Evolutionary conservation across 495 filamentous ascomycete genomes (phyloP).

Genomic region (Penicillium roqueforti): DNA sequence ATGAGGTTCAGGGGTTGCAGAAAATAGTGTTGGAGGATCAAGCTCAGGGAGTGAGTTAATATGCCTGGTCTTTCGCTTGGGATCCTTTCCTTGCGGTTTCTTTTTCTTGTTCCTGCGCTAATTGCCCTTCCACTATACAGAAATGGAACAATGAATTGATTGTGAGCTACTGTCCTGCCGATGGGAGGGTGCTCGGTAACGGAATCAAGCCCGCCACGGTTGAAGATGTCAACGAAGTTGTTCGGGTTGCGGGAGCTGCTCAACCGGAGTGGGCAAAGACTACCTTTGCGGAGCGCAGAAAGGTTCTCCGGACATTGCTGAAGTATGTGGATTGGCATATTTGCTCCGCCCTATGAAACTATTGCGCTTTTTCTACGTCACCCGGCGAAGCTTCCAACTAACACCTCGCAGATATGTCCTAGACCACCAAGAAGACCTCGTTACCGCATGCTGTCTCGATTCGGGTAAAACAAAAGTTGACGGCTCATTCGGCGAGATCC

Average conservation of each 20-base stretch:
- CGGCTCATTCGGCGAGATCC: conserved; percentile 86
- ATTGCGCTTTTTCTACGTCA: neutral
- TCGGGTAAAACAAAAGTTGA: conserved; percentile 97
- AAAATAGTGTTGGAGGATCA: conserved; percentile 46
- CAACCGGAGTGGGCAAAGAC: conserved; percentile 80
- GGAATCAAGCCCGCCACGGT: conserved; percentile 70
- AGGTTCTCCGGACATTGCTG: conserved; percentile 75
- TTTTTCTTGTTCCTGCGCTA: neutral
- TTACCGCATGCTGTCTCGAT: conserved; percentile 81
- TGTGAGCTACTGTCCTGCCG: conserved; percentile 81
- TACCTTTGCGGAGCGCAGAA: conserved; percentile 69
- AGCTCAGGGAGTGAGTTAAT: conserved; percentile 36
- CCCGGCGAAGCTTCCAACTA: neutral
- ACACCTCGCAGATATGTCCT: conserved; percentile 58
- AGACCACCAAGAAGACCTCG: conserved; percentile 86
- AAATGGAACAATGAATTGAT: conserved; percentile 43
- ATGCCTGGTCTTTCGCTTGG: neutral
- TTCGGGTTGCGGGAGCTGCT: conserved; percentile 67
- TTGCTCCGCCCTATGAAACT: neutral
- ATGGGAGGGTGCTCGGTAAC: conserved; percentile 74
- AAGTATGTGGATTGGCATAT: conserved; percentile 46
- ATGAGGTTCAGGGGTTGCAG: conserved; percentile 42
- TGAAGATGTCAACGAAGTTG: conserved; percentile 74
- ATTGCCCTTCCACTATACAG: conserved; percentile 14
- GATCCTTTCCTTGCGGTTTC: neutral